Percentiles rank a stretch among this genome's conserved stretches.
Evolutionary conservation across 2,329 filamentous ascomycete genomes (phyloP).

Genomic region (Malbranchea zuffiana): DNA sequence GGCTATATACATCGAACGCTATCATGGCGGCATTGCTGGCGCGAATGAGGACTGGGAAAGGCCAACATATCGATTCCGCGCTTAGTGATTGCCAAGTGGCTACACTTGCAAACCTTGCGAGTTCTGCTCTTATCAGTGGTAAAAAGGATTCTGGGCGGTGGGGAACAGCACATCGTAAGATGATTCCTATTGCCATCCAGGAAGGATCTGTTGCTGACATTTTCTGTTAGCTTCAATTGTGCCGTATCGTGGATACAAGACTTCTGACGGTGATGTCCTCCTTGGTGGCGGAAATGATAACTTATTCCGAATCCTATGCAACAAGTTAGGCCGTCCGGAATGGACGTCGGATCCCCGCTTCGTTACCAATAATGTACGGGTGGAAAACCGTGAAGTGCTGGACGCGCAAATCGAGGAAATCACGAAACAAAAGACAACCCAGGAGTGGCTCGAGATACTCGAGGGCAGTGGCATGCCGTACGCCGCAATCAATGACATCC

Average conservation of each 20-base stretch:
- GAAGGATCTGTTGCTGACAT: no score
- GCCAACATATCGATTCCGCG: slow-evolving; percentile 85
- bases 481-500: slow-evolving; percentile 86
- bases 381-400: slow-evolving; percentile 60
- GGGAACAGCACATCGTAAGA: slow-evolving; percentile 86
- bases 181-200: no score
- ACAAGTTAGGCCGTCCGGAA: slow-evolving; percentile 46
- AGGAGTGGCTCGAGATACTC: slow-evolving; percentile 75
- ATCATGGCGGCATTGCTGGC: slow-evolving; percentile 88
- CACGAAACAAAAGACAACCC: slow-evolving; percentile 65
- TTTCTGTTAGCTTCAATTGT: slow-evolving; percentile 72
- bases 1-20: slow-evolving; percentile 86
- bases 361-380: slow-evolving; percentile 48
- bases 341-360: slow-evolving; percentile 49
- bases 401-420: slow-evolving; percentile 68
- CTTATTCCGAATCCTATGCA: slow-evolving; percentile 50
- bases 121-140: slow-evolving; percentile 78
- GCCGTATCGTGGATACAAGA: slow-evolving; percentile 74
- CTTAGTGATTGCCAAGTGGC: slow-evolving; percentile 92
- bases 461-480: slow-evolving; percentile 93
- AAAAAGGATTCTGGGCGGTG: slow-evolving; percentile 79
- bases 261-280: slow-evolving; percentile 51
- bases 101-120: slow-evolving; percentile 89
- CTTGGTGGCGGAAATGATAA: slow-evolving; percentile 55
- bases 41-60: slow-evolving; percentile 60